These are phyloP conservation scores for Phytophthora palmivora DNA, from an alignment of 352 stramenopile genomes.

Conservation along the genomic window DNA sequence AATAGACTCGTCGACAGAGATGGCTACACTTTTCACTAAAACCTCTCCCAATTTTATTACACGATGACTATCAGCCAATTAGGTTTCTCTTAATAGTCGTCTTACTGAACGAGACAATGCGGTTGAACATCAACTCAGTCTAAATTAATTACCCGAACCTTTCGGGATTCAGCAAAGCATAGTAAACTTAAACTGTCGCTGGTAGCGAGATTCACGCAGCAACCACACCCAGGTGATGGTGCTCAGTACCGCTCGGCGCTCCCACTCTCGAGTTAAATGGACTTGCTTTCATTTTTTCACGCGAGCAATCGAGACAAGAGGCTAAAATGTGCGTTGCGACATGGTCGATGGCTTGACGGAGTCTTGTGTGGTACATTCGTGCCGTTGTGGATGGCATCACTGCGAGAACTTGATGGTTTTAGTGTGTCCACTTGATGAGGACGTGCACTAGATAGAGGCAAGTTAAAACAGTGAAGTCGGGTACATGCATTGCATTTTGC, in stretches of 20 bases:
- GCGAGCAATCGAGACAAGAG: slow-evolving; percentile 4
- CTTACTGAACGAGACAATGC: too few species aligned
- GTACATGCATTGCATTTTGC: slow-evolving; percentile 9
- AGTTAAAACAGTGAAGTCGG: background rate
- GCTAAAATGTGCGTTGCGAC: slow-evolving; percentile 5
- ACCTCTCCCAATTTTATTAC: background rate
- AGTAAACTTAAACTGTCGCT: too few species aligned
- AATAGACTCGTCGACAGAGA: slow-evolving; percentile 10
- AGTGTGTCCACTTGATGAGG: too few species aligned
- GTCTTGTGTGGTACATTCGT: background rate
- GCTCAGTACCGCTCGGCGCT: slow-evolving; percentile 8
- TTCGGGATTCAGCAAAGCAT: too few species aligned
- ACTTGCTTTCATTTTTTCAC: background rate
- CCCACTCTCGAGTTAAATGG: slow-evolving; percentile 26
- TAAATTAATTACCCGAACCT: too few species aligned
- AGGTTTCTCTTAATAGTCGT: background rate
- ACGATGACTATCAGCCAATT: background rate
- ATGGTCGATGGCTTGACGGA: slow-evolving; percentile 2
- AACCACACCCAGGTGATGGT: slow-evolving; percentile 26
- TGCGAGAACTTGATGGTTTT: too few species aligned
- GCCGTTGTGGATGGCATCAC: background rate
- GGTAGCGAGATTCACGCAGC: too few species aligned
- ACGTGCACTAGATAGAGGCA: too few species aligned
- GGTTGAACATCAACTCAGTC: too few species aligned
- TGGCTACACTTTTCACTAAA: slow-evolving; percentile 13